Base-by-base conservation (phyloP, 495 filamentous ascomycete species). In the Neurospora discreta region DNA sequence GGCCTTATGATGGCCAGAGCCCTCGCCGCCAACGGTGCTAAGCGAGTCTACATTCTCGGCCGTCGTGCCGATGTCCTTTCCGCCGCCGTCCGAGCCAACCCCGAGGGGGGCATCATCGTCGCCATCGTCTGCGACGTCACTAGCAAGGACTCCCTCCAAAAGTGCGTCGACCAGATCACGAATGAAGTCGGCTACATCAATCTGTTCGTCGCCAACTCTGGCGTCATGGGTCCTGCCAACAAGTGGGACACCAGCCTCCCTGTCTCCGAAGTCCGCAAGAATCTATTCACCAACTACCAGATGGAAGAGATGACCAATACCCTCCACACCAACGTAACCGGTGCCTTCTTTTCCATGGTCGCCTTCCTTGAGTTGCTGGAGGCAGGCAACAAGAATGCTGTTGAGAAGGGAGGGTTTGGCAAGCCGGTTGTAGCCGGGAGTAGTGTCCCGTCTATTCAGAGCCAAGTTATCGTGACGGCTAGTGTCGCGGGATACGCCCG, bases 1-100 rank as follows among this genome's bases (percentile, higher is more conserved):
- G 90, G 90, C 15, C 78, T 85, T 3, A 87, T 86, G 80, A 92
- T 91, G 84, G 84, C 91, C 1, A 83, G 83, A 70, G 89, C 89
- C 39, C 85, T 93, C 9, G 89, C 84, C 4, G 67, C 75, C 68
- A 89, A 90, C 74, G 91, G 91, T 13, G 90, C 91, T 1, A 73
- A 76, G 16, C 89, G 87, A 75, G 87, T 93, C 68, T 93, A 91
- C 82, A 88, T 93, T 74, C 76, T 92, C 58, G 90, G 89, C 36
- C 83, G 91, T 5, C 84, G 89, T 30, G 76, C 81, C 68, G 83
- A 87, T 30, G 77, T 84, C 5, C 84, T 91, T 2, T 83, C 84
- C 38, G 81, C 84, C 5, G 76, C 60, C 15, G 65, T 68, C n/a
- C 39, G 41, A 72, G 36, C 70, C 30, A 10, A 77, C 38, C 78